Evolutionary conservation across 83 land plant genomes (phyloP), one percentile per base, ranked within the genome.

Genomic region (Isoetes engelmannii): DNA sequence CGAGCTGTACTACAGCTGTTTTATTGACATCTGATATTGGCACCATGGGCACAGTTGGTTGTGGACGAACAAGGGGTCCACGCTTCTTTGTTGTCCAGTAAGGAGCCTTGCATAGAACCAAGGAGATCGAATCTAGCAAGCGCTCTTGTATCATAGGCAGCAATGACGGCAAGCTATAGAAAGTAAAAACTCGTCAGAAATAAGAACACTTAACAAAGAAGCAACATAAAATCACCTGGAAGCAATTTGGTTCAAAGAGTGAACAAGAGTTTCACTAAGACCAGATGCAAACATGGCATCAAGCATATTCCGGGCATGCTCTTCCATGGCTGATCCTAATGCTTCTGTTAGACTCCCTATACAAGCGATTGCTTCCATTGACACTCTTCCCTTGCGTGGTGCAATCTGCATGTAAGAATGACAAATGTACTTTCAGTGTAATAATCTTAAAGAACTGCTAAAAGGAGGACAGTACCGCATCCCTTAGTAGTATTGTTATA

Each of bases 341-440:
- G 99, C 97, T 75, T 84, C 84, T 18, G 99, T 88, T 68, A 95
- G 80, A 67, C 81, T 88, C 53, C 99, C 99, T 46, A 95, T 80
- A 81, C 99, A 95, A 28, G 87, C 87, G 49, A 95, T 62, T 21
- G 99, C 99, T 80, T 91, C 94, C 71, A 77, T 82, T 0, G 88
- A 95, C 68, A 1, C 54, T 15, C 73, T 83, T 5, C 97, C 99
- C 58, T 83, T 86, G 4, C 91, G 92, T 44, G 97, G 97, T 68
- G 86, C 79, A 77, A 95, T 90, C 99, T 95, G 70, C 56, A 63
- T 48, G 64, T 13, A 64, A 64, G n/a, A n/a, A 20, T 15, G 9
- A n/a, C 63, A 60, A 20, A 60, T 28, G 37, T 28, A 28, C 37
- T 28, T 28, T 28, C 37, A 28, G 37, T 28, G 2, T 0, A 28